A percentile compares a stretch with the other conserved stretches of the same genome.
Evolutionary conservation across 2,329 filamentous ascomycete genomes (phyloP).

Genomic region (Calonectria hawksworthii): DNA sequence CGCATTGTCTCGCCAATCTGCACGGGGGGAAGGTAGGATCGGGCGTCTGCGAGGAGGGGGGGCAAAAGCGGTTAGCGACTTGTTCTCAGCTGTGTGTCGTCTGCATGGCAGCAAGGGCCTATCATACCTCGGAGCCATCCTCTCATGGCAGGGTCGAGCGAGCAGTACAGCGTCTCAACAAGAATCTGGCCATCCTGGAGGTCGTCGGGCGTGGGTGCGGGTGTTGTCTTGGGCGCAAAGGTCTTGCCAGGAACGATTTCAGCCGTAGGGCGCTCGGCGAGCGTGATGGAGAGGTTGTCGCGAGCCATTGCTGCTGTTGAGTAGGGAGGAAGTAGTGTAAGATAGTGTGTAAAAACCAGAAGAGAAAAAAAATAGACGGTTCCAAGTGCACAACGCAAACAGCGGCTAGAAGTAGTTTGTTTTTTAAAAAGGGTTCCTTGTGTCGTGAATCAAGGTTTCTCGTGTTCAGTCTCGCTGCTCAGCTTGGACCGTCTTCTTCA

Average conservation of each 20-base stretch:
- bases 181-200: constrained; percentile 77
- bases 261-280: constrained; percentile 73
- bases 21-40: constrained; percentile 78
- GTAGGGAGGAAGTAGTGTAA: not conserved
- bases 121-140: constrained; percentile 74
- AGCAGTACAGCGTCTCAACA: constrained; percentile 73
- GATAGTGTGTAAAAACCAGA: not conserved
- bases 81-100: not conserved
- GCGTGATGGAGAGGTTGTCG: constrained; percentile 66
- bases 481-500: not conserved
- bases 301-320: constrained; percentile 53
- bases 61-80: constrained; percentile 7
- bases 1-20: constrained; percentile 79
- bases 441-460: constrained; percentile 2
- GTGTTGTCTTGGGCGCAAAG: constrained; percentile 67
- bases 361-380: not conserved
- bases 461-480: not conserved
- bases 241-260: constrained; percentile 76
- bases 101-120: not conserved
- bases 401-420: not conserved
- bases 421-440: not conserved
- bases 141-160: constrained; percentile 82
- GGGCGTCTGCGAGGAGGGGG: constrained; percentile 50
- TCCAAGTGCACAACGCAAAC: not conserved
- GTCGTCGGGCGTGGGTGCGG: constrained; percentile 64